Evolutionary conservation across 305 asterid species (phyloP).

Genomic region (Ajuga reptans): DNA sequence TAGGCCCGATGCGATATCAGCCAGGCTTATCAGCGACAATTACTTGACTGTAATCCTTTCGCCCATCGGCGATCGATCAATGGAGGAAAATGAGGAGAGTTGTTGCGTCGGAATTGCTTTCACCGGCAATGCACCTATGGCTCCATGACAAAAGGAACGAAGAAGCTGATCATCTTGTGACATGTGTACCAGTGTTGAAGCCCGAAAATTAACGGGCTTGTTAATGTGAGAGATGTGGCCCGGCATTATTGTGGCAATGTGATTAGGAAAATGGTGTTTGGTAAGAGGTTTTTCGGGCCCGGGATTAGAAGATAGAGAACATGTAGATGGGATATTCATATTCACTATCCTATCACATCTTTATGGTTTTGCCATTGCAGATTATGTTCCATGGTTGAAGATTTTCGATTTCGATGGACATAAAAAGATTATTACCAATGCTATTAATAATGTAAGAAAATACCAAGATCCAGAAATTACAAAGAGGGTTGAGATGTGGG

Average conservation of each 20-base stretch:
- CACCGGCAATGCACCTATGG: not conserved
- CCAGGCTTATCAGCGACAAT: slow-evolving; percentile 2
- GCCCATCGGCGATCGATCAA: not conserved
- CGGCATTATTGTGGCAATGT: slow-evolving; percentile 19
- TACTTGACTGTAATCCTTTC: slow-evolving; percentile 1
- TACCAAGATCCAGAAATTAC: slow-evolving; percentile 18
- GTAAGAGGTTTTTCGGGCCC: slow-evolving; percentile 22
- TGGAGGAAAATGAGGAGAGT: slow-evolving; percentile 30
- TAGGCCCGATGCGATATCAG: slow-evolving; percentile 13
- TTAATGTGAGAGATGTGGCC: slow-evolving; percentile 8
- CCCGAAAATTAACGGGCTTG: not conserved
- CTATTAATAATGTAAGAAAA: slow-evolving; percentile 17
- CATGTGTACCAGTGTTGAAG: not conserved
- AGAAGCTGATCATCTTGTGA: slow-evolving; percentile 25
- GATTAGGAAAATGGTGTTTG: slow-evolving; percentile 15
- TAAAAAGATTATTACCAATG: not conserved
- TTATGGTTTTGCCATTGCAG: slow-evolving; percentile 24
- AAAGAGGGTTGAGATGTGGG: slow-evolving; percentile 27
- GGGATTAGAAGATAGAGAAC: slow-evolving; percentile 27
- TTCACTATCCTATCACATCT: not conserved
- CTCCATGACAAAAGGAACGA: slow-evolving; percentile 12
- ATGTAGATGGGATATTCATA: slow-evolving; percentile 21
- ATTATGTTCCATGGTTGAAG: slow-evolving; percentile 25
- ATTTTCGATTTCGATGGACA: slow-evolving; percentile 28
- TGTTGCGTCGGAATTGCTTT: slow-evolving; percentile 9